Percentiles rank a stretch among this genome's conserved stretches.
Evolutionary conservation across 1,284 basidiomycete genomes (phyloP).

Genomic region (Puccinia hordei): DNA sequence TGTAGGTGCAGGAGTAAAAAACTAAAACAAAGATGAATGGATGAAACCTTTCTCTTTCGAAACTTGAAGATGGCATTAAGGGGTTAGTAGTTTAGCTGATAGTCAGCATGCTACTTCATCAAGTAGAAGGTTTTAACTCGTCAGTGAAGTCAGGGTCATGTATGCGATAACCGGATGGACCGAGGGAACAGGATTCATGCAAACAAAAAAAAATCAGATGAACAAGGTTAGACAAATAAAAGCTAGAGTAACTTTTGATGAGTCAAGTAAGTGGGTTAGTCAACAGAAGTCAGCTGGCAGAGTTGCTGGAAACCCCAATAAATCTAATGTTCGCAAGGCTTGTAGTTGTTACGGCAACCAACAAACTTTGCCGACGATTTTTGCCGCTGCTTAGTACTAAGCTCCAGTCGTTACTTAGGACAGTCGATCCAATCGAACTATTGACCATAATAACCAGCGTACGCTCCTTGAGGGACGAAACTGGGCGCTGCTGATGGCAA

Average conservation of each 20-base stretch:
- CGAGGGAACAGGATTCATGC: slow-evolving; percentile 26
- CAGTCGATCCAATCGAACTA: background rate
- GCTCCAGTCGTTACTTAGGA: slow-evolving; percentile 1
- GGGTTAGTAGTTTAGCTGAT: slow-evolving; percentile 26
- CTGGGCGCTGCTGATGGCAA: slow-evolving; percentile 32
- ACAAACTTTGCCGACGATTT: background rate
- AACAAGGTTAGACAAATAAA: slow-evolving; percentile 34
- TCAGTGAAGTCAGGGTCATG: slow-evolving; percentile 40
- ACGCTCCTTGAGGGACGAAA: slow-evolving; percentile 45
- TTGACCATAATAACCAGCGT: slow-evolving; percentile 49
- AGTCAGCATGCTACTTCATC: slow-evolving; percentile 28
- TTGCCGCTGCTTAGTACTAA: background rate
- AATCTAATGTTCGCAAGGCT: slow-evolving; percentile 1
- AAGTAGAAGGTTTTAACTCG: slow-evolving; percentile 21
- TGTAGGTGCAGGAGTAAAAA: slow-evolving; percentile 9
- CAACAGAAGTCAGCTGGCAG: background rate
- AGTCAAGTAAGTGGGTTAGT: slow-evolving; percentile 28
- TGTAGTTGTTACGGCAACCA: background rate
- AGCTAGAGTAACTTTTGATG: slow-evolving; percentile 1
- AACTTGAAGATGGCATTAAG: slow-evolving; percentile 21
- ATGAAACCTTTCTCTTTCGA: slow-evolving; percentile 33
- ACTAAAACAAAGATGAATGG: slow-evolving; percentile 23
- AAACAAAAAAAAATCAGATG: slow-evolving; percentile 36
- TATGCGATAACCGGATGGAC: background rate
- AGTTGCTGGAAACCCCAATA: slow-evolving; percentile 8